Base-by-base conservation (phyloP, 2,329 filamentous ascomycete genomes). In the Neofusicoccum parvum region DNA sequence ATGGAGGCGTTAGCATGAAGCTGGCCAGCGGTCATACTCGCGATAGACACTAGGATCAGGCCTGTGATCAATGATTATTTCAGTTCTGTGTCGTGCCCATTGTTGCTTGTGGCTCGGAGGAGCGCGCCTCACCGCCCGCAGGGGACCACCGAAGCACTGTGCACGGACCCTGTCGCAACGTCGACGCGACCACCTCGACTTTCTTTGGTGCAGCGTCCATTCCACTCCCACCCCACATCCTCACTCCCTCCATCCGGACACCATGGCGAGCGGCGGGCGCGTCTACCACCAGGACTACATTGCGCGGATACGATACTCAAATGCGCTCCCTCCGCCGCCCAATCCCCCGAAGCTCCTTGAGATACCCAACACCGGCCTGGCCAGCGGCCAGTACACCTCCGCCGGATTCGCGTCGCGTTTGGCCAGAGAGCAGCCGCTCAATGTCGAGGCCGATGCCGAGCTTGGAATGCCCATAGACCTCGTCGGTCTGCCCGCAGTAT, bases 401-500 rank as follows among this genome's bases (percentile, higher is more conserved):
- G 92, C 95, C 1, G 89, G 89, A 23, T 99, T 96, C 81, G 93
- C 94, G 36, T 95, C 94, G 51, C 89, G 92, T 69, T 83, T 99
- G 71, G 92, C 92, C 17, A 86, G 94, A 74, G 93, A 97, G 74
- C 95, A 98, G 81, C 92, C 94, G 62, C 84, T 97, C 56, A 98
- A 97, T 75, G 95, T 99, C 68, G 95, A 99, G 80, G 93, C 93
- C 36, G 95, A 99, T 86, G 95, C 94, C 9, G 95, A 99, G 82
- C 86, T 98, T 71, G 95, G 95, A 66, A 98, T 99, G 95, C 93
- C 94, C 67, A 88, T 99, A 75, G 94, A 98, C 77, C 81, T 99
- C 71, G 91, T 98, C 66, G 95, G 95, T 73, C 92, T 98, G 81
- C 94, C 94, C 6, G 93, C 94, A 36, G 89, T 98, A 65, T 97